These are phyloP conservation scores for Saccharomyces hybrid DNA, from an alignment of 1,139 yeast species.

Conservation along the genomic window DNA sequence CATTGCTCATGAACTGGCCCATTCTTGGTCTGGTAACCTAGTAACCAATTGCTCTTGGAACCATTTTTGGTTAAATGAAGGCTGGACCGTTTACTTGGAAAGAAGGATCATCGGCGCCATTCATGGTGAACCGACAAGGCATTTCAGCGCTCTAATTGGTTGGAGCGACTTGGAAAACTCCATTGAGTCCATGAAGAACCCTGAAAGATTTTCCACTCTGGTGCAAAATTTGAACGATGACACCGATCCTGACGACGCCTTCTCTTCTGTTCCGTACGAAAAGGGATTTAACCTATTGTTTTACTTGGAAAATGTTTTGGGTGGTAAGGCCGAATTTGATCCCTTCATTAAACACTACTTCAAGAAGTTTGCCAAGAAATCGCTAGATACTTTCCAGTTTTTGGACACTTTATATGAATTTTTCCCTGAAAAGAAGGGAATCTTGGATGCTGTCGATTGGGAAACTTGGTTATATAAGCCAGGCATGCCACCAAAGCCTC, in stretches of 20 bases:
- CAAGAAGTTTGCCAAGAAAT: conserved; percentile 54
- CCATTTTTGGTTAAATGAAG: conserved; percentile 92
- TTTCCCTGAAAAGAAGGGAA: conserved; percentile 23
- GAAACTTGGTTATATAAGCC: conserved; percentile 70
- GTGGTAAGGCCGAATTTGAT: conserved; percentile 58
- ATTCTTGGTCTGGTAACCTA: conserved; percentile 86
- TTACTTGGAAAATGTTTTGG: conserved; percentile 58
- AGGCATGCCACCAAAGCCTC: conserved; percentile 83
- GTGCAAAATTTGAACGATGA: conserved; percentile 61
- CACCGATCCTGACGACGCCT: conserved; percentile 81
- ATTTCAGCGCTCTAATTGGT: conserved; percentile 78
- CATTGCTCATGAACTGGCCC: conserved; percentile 87
- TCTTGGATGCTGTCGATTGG: conserved; percentile 73
- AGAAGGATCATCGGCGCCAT: conserved; percentile 71
- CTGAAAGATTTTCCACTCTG: conserved; percentile 50
- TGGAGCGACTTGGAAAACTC: conserved; percentile 74
- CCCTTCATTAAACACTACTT: conserved; percentile 77
- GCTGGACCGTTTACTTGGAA: conserved; percentile 91
- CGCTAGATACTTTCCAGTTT: conserved; percentile 77
- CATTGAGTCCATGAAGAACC: conserved; percentile 51
- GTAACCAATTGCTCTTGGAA: conserved; percentile 90
- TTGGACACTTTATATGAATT: conserved; percentile 67
- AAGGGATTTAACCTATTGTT: conserved; percentile 78
- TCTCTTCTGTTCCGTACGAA: conserved; percentile 83
- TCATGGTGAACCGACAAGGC: conserved; percentile 71